Conservation (phyloP, 2,329 filamentous ascomycete genomes). For the Phyllosticta citrichinensis region DNA sequence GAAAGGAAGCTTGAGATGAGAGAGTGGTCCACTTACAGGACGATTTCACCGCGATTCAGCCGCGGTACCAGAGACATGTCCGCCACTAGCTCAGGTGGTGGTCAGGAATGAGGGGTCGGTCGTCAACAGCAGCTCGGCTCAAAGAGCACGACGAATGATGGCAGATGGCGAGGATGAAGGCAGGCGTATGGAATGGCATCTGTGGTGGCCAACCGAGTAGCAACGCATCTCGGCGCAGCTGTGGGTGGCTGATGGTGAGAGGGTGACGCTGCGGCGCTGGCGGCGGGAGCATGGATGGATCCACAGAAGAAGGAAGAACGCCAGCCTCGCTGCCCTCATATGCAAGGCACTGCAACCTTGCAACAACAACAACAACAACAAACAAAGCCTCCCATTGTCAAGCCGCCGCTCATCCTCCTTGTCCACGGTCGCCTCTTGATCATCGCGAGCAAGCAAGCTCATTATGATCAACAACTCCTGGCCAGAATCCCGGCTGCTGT, state of each 20-base stretch:
- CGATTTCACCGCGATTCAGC: slow-evolving; percentile 10
- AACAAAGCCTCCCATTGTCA: neutral
- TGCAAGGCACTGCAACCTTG: neutral
- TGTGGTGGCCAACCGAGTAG: neutral
- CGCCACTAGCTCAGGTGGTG: neutral
- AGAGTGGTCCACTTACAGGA: slow-evolving; percentile 1
- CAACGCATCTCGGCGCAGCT: slow-evolving; percentile 3
- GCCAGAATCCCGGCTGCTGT: neutral
- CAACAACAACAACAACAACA: neutral
- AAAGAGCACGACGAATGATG: neutral
- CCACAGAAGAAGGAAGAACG: slow-evolving; percentile 6
- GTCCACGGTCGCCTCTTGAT: neutral
- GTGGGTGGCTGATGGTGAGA: slow-evolving; percentile 2
- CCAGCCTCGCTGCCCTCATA: neutral
- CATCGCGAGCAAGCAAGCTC: neutral
- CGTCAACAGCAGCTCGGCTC: neutral
- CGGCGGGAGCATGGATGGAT: neutral
- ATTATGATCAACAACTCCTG: neutral
- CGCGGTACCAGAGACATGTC: slow-evolving; percentile 10
- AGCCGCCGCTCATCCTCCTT: too few species aligned
- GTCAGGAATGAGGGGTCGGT: neutral
- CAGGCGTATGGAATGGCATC: neutral
- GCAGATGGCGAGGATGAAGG: neutral
- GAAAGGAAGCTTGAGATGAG: neutral
- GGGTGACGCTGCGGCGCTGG: neutral